Conservation (phyloP, 345 rosid genomes). For the Arabis alpina region DNA sequence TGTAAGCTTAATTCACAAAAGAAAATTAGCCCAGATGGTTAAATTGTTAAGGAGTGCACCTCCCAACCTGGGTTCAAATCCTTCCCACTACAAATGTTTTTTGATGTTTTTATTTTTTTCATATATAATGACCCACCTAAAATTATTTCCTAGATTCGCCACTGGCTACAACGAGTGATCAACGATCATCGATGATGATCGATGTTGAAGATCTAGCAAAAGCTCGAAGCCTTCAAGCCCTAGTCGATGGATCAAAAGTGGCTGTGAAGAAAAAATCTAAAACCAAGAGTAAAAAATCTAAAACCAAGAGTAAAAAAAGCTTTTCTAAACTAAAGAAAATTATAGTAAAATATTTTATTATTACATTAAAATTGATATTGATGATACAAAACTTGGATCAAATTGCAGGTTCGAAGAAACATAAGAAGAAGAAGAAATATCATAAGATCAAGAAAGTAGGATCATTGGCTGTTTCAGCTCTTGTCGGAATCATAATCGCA, state of each 20-base stretch:
- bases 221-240: constrained; percentile 24
- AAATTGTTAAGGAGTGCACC: too few species aligned
- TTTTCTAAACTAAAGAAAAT: too few species aligned
- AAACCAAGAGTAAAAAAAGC: constrained; percentile 9
- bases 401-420: constrained; percentile 19
- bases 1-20: too few species aligned
- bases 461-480: not conserved
- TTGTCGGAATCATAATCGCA: constrained; percentile 16
- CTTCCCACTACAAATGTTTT: too few species aligned
- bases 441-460: constrained; percentile 4
- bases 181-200: not conserved
- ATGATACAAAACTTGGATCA: not conserved
- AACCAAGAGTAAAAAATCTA: too few species aligned
- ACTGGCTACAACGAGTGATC: too few species aligned
- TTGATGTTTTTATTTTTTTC: too few species aligned
- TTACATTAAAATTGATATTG: not conserved
- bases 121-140: too few species aligned
- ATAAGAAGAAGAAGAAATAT: not conserved
- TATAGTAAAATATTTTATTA: not conserved
- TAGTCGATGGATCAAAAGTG: not conserved
- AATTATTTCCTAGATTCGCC: too few species aligned
- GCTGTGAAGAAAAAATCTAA: constrained; percentile 11
- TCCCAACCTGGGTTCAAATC: too few species aligned
- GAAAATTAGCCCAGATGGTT: too few species aligned
- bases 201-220: constrained; percentile 8